phyloP scores from a whole-genome alignment of 768 basidiomycete genomes.

The Mycena galericulata region DNA sequence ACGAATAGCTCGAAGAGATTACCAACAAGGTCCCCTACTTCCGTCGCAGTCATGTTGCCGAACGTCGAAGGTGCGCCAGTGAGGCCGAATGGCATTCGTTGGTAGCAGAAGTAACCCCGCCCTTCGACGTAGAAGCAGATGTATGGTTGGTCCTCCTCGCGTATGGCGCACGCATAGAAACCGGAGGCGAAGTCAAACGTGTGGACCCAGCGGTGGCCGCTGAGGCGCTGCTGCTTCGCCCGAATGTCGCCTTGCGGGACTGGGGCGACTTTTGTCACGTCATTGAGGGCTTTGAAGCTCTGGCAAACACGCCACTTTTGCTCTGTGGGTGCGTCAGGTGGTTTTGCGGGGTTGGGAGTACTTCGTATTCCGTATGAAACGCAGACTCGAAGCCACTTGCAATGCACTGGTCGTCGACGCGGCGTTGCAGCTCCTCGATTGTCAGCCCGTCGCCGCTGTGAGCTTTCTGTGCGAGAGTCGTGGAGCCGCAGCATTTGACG shows the following conservation, averaged over 20 bases:
- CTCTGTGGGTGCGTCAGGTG: not conserved
- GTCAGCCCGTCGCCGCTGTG: constrained; percentile 20
- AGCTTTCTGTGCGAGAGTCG: constrained; percentile 33
- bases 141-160: constrained; percentile 41
- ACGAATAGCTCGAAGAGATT: constrained; percentile 27
- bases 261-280: constrained; percentile 42
- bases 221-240: constrained; percentile 50
- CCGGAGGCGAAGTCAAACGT: constrained; percentile 54
- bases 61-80: constrained; percentile 54
- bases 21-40: constrained; percentile 40
- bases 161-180: constrained; percentile 45
- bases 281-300: constrained; percentile 51
- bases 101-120: constrained; percentile 49
- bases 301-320: constrained; percentile 56
- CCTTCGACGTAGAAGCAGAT: constrained; percentile 54
- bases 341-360: constrained; percentile 30
- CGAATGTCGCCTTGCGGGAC: constrained; percentile 53
- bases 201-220: constrained; percentile 49
- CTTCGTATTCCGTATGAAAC: constrained; percentile 10
- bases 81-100: constrained; percentile 54
- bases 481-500: constrained; percentile 30
- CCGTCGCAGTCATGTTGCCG: constrained; percentile 41
- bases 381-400: not conserved
- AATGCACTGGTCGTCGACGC: constrained; percentile 31
- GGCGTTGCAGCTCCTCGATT: constrained; percentile 23